Evolutionary conservation across 108 stramenopile species (phyloP).

Genomic region (Licmophora abbreviata): DNA sequence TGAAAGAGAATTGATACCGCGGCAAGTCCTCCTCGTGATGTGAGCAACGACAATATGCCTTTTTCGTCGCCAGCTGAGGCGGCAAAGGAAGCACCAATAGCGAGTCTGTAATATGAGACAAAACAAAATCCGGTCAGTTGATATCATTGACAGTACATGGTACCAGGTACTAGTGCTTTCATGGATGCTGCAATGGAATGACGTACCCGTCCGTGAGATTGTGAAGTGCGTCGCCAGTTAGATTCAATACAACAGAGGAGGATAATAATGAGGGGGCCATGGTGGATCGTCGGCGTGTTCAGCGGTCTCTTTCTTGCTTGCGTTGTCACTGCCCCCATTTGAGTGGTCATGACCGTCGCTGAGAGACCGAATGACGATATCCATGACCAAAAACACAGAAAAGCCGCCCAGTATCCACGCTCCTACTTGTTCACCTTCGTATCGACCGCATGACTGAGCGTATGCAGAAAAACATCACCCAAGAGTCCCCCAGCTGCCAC

Average conservation of each 20-base stretch:
- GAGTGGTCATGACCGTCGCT: slow-evolving; percentile 15
- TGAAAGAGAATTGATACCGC: slow-evolving; percentile 79
- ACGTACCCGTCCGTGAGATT: slow-evolving; percentile 83
- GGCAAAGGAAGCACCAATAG: slow-evolving; percentile 80
- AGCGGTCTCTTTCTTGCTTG: slow-evolving; percentile 9
- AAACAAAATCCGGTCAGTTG: too few species aligned
- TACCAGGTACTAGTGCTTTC: too few species aligned
- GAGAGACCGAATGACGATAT: slow-evolving; percentile 57
- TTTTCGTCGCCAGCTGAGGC: slow-evolving; percentile 17
- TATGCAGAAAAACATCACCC: slow-evolving; percentile 85
- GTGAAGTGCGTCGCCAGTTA: slow-evolving; percentile 80
- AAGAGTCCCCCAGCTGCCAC: slow-evolving; percentile 71
- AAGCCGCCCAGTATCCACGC: slow-evolving; percentile 64
- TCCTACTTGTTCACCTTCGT: slow-evolving; percentile 31
- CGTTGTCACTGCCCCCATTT: slow-evolving; percentile 5
- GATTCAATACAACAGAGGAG: slow-evolving; percentile 60
- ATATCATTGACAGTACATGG: too few species aligned
- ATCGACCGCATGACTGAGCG: slow-evolving; percentile 47
- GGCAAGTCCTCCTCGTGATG: slow-evolving; percentile 64
- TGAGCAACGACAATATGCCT: slow-evolving; percentile 31
- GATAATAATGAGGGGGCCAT: slow-evolving; percentile 2
- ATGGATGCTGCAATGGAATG: too few species aligned
- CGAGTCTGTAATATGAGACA: too few species aligned
- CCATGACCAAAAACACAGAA: slow-evolving; percentile 53
- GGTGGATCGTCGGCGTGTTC: slow-evolving; percentile 11